These are phyloP conservation scores for Chalciporus chontae DNA, from an alignment of 768 basidiomycete species.

Conservation along the genomic window DNA sequence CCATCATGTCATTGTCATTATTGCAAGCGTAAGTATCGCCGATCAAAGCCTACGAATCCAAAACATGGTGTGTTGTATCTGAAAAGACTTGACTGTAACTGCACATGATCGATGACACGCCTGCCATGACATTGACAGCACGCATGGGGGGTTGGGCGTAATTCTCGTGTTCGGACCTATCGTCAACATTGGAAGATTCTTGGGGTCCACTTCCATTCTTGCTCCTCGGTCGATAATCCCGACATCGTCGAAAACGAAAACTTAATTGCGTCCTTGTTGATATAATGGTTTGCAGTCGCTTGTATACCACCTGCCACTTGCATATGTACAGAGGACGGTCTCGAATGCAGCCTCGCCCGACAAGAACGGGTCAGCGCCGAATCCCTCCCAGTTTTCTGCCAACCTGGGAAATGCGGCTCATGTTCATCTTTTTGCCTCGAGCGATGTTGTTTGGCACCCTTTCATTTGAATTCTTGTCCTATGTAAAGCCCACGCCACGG, in stretches of 20 bases:
- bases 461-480: no score
- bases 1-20: slow-evolving; percentile 59
- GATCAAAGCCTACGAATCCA: slow-evolving; percentile 43
- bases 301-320: slow-evolving; percentile 78
- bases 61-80: no score
- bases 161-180: slow-evolving; percentile 50
- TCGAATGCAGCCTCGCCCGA: slow-evolving; percentile 73
- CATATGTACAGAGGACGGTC: slow-evolving; percentile 79
- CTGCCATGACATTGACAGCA: slow-evolving; percentile 59
- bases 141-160: slow-evolving; percentile 56
- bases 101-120: slow-evolving; percentile 66
- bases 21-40: slow-evolving; percentile 63
- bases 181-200: slow-evolving; percentile 37
- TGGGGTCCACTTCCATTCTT: slow-evolving; percentile 32
- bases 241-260: no score
- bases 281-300: slow-evolving; percentile 81
- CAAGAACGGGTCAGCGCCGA: slow-evolving; percentile 85
- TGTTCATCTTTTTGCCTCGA: no score
- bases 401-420: no score
- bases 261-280: slow-evolving; percentile 51
- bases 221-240: slow-evolving; percentile 17
- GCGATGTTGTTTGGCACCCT: no score
- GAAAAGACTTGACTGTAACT: slow-evolving; percentile 41
- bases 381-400: no score
- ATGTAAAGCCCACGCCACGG: no score